Percentiles rank a stretch among this genome's conserved stretches.
Evolutionary conservation across 2,329 filamentous ascomycete species (phyloP).

Genomic region (Ceratocystis destructans): DNA sequence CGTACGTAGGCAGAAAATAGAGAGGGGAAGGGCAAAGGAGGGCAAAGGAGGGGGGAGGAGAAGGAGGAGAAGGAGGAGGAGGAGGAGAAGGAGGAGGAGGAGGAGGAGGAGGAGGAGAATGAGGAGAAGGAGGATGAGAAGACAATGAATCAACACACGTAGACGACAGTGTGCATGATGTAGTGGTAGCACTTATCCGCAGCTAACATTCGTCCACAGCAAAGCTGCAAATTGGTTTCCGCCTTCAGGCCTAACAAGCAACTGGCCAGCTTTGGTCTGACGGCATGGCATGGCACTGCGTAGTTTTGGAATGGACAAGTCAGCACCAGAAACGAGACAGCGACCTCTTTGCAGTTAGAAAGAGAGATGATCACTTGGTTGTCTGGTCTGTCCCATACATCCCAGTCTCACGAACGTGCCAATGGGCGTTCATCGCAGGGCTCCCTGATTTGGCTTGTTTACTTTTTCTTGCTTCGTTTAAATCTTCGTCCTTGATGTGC

Average conservation of each 20-base stretch:
- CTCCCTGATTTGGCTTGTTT: not conserved
- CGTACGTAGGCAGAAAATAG: not conserved
- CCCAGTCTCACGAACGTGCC: slow-evolving; percentile 1
- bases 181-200: no score
- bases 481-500: not conserved
- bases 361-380: not conserved
- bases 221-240: no score
- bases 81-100: not conserved
- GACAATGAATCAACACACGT: not conserved
- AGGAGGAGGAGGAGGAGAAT: not conserved
- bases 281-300: slow-evolving; percentile 1
- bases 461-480: not conserved
- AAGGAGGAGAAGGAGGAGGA: not conserved
- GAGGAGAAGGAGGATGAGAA: not conserved
- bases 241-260: no score
- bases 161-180: no score
- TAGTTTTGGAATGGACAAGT: slow-evolving; percentile 1
- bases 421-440: not conserved
- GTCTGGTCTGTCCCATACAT: not conserved
- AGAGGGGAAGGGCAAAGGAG: not conserved
- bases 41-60: not conserved
- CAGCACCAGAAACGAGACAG: not conserved
- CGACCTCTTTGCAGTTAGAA: not conserved
- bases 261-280: no score
- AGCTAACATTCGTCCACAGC: no score